These are phyloP conservation scores for Rhytidhysteron rufulum DNA, from an alignment of 2,329 filamentous ascomycete genomes.

Conservation along the genomic window DNA sequence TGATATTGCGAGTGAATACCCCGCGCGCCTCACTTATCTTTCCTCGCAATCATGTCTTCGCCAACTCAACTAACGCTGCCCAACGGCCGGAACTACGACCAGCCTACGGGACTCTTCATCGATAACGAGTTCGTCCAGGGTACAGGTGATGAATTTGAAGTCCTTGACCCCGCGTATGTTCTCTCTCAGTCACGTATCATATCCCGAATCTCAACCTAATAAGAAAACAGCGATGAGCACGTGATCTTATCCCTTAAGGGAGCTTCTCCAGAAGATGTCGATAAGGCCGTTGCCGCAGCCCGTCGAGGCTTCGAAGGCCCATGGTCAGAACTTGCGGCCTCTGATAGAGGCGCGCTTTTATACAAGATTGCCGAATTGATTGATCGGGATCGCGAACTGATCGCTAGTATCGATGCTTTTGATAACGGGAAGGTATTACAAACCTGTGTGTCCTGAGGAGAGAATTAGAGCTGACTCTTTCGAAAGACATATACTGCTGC, in stretches of 20 bases:
- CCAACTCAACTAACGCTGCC: slow-evolving; percentile 66
- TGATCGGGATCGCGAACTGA: slow-evolving; percentile 58
- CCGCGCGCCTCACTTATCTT: too few relatives aligned
- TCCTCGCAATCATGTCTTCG: too few relatives aligned
- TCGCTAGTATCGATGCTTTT: slow-evolving; percentile 69
- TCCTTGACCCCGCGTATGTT: slow-evolving; percentile 67
- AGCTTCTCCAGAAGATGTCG: slow-evolving; percentile 63
- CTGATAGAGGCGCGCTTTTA: slow-evolving; percentile 66
- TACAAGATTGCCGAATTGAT: slow-evolving; percentile 67
- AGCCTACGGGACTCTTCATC: slow-evolving; percentile 77
- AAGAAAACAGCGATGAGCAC: slow-evolving; percentile 53
- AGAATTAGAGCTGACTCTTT: too few relatives aligned
- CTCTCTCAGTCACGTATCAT: not conserved
- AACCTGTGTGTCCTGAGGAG: too few relatives aligned
- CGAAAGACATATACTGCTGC: slow-evolving; percentile 65
- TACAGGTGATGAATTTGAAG: slow-evolving; percentile 59
- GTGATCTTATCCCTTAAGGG: slow-evolving; percentile 70
- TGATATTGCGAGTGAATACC: too few relatives aligned
- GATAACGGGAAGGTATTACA: slow-evolving; percentile 71
- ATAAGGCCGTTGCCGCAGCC: slow-evolving; percentile 66
- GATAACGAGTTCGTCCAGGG: slow-evolving; percentile 75
- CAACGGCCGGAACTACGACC: slow-evolving; percentile 68
- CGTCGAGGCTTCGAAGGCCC: slow-evolving; percentile 63
- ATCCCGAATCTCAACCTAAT: slow-evolving; percentile 2
- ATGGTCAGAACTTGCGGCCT: slow-evolving; percentile 66